These are phyloP conservation scores for Peronosclerospora sorghi DNA, from an alignment of 352 stramenopile species.

Conservation along the genomic window DNA sequence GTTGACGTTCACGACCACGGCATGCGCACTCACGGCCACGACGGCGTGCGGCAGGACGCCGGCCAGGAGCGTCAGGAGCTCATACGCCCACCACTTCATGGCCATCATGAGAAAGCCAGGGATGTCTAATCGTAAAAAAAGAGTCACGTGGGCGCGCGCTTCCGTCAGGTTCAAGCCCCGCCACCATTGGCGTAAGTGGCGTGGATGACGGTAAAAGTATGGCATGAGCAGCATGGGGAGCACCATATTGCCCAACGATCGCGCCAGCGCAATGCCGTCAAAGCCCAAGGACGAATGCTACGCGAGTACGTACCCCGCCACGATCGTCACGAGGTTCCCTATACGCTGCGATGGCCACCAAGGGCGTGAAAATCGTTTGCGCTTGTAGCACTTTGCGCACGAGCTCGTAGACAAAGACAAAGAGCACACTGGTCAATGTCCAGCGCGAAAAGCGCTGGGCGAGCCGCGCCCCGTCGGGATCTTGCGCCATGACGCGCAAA, in stretches of 20 bases:
- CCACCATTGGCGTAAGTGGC: conserved; percentile 32
- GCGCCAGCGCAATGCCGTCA: conserved; percentile 53
- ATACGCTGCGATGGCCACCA: no score
- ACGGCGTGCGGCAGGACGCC: conserved; percentile 40
- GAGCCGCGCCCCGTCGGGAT: no score
- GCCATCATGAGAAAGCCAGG: conserved; percentile 47
- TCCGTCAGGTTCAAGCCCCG: conserved; percentile 32
- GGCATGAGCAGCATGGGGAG: conserved; percentile 35
- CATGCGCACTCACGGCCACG: conserved; percentile 44
- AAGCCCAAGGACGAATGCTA: conserved; percentile 63
- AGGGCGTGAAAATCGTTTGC: no score
- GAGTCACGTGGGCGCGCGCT: no score
- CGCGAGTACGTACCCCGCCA: no score
- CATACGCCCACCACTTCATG: conserved; percentile 61
- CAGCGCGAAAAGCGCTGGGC: no score
- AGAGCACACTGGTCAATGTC: no score
- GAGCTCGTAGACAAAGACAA: no score
- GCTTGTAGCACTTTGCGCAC: no score
- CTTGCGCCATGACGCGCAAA: no score
- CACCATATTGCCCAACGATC: conserved; percentile 37
- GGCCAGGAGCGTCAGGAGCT: conserved; percentile 43
- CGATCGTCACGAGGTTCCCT: no score
- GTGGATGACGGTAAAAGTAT: conserved; percentile 38
- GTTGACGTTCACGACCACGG: conserved; percentile 52
- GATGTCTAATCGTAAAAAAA: conserved; percentile 36